A percentile compares a stretch with the other conserved stretches of the same genome.
Conservation (phyloP, 1,284 basidiomycete genomes). For the Cryptococcus sp. region DNA sequence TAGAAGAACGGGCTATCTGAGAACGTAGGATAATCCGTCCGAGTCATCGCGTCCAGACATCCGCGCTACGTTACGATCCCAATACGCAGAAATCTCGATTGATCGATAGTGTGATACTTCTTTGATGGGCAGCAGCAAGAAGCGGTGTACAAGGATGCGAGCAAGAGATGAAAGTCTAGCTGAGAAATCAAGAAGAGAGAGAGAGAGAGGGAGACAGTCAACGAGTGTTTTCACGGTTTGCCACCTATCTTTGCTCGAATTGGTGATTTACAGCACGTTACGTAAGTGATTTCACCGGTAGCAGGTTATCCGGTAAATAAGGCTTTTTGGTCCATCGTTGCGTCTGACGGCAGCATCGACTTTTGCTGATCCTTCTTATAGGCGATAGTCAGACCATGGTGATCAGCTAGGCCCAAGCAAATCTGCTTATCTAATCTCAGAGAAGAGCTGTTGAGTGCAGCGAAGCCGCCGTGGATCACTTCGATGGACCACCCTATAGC, state of each 20-base stretch:
- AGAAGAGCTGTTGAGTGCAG: neutral
- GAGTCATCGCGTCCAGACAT: constrained; percentile 7
- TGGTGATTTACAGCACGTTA: neutral
- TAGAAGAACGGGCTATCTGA: constrained; percentile 54
- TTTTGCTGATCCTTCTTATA: neutral
- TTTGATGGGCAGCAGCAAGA: neutral
- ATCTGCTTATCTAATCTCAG: neutral
- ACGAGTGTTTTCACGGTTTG: neutral
- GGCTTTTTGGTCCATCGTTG: no score
- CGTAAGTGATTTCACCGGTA: neutral
- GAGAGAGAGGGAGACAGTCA: neutral
- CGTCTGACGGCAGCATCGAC: neutral
- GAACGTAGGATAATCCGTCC: constrained; percentile 48
- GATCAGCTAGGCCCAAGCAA: neutral
- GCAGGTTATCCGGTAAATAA: no score
- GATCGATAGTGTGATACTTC: neutral
- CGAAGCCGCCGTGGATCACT: no score
- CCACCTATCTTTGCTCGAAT: neutral
- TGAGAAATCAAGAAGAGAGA: neutral
- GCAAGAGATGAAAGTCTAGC: neutral
- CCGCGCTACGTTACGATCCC: no score
- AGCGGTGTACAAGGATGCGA: neutral
- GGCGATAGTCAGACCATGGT: neutral
- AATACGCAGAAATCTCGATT: no score
- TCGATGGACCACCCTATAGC: constrained; percentile 19